Base-by-base conservation (phyloP, 1,139 yeast genomes). In the Pichia sp. region DNA sequence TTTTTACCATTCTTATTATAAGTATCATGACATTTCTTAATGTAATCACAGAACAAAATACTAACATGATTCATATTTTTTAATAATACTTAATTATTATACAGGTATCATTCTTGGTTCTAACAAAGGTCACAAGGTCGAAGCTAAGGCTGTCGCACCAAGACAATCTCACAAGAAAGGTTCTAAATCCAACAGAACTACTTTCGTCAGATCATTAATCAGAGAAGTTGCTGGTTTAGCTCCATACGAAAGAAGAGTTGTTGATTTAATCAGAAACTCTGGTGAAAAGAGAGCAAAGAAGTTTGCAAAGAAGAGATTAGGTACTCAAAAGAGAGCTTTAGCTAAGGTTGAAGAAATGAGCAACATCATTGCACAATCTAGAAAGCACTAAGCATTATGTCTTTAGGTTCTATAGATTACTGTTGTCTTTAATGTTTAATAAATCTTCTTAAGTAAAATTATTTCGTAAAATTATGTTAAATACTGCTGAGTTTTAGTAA, bases 261-360 rank as follows among this genome's bases (percentile, higher is more conserved):
- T 94, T 69, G 99, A 94, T 78, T 82, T 94, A 78, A 82, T 94
- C 85, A 92, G 98, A 83, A 94, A 94, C 80, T 92, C 97, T 70
- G 96, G 96, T 83, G 99, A 94, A 80, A 94, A 94, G 95, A 94
- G 98, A 81, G 98, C 99, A 65, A 87, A 94, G 87, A 94, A 94
- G 89, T 90, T 94, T 71, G 97, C 97, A 63, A 94, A 94, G 94
- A 92, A 87, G 96, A 92, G 96, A 92, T 87, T 94, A 72, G 99
- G 99, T 77, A 89, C 98, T 67, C 95, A 90, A 85, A 85, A 83
- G 80, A 94, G 99, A 84, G 97, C 98, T 68, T 87, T 87, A 84
- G 94, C 87, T 72, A 94, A 94, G 89, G 95, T 92, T 73, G 98
- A 94, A 79, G 96, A 90, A 77, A 86, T 94, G 92, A 87, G 80